Evolutionary conservation across 2,329 filamentous ascomycete species (phyloP).

Genomic region (Pyricularia grisea): DNA sequence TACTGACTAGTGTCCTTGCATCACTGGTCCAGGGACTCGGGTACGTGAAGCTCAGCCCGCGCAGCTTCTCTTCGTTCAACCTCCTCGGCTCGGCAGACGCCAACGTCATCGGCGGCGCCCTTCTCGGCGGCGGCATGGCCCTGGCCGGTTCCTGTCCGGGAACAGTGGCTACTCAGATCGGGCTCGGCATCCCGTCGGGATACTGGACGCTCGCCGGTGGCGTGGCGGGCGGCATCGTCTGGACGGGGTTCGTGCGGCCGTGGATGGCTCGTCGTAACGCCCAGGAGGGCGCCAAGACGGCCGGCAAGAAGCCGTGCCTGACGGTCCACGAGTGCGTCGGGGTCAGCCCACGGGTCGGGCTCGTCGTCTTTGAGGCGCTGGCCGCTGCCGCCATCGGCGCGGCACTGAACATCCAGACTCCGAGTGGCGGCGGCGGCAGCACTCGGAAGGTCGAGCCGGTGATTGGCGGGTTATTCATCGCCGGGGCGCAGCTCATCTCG

Average conservation of each 20-base stretch:
- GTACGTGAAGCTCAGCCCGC: slow-evolving; percentile 33
- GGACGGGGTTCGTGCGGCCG: slow-evolving; percentile 32
- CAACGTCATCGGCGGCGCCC: slow-evolving; percentile 52
- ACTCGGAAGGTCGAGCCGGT: slow-evolving; percentile 24
- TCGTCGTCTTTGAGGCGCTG: slow-evolving; percentile 32
- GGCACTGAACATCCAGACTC: slow-evolving; percentile 26
- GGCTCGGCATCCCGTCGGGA: slow-evolving; percentile 40
- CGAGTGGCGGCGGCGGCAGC: slow-evolving; percentile 10
- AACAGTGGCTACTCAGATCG: slow-evolving; percentile 52
- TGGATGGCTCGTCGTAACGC: slow-evolving; percentile 7
- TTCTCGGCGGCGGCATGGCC: slow-evolving; percentile 58
- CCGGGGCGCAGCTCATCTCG: slow-evolving; percentile 46
- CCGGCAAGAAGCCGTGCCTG: slow-evolving; percentile 12
- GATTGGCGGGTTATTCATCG: slow-evolving; percentile 49
- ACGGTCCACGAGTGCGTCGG: slow-evolving; percentile 31
- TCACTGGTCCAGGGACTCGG: slow-evolving; percentile 32
- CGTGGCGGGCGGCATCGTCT: slow-evolving; percentile 44
- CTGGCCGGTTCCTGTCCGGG: slow-evolving; percentile 57
- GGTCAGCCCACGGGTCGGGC: slow-evolving; percentile 22
- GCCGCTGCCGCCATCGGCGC: slow-evolving; percentile 21
- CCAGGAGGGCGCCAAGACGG: slow-evolving; percentile 14
- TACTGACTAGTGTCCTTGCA: slow-evolving; percentile 29
- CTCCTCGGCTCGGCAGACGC: slow-evolving; percentile 49
- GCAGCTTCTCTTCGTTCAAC: slow-evolving; percentile 39
- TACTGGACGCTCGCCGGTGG: slow-evolving; percentile 44